Conservation (phyloP, 2,329 filamentous ascomycete genomes). For the Aspergillus cejpii region DNA sequence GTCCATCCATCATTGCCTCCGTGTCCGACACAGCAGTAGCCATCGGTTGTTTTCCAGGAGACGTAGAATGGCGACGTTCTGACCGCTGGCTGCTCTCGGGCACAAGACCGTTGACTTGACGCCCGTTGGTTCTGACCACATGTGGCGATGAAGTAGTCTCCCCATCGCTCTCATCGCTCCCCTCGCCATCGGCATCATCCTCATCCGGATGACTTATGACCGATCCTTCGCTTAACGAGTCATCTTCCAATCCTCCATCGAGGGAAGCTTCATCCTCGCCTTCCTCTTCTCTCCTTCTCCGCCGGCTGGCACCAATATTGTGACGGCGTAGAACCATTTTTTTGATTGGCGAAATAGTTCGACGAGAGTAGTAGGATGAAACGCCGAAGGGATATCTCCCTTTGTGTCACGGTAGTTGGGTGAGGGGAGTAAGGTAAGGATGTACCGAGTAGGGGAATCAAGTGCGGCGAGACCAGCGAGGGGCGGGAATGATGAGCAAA, state of each 20-base stretch:
- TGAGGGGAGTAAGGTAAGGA: conserved; percentile 9
- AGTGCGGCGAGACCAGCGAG: conserved; percentile 18
- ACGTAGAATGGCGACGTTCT: conserved; percentile 32
- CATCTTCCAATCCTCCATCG: conserved; percentile 50
- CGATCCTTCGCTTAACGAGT: conserved; percentile 58
- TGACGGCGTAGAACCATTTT: conserved; percentile 42
- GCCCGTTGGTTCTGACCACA: conserved; percentile 18
- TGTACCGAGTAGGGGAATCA: conserved; percentile 15
- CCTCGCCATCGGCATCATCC: conserved; percentile 54
- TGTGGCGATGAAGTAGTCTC: conserved; percentile 35
- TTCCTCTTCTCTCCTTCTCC: conserved; percentile 43
- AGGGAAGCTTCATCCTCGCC: conserved; percentile 46
- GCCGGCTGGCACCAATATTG: conserved; percentile 42
- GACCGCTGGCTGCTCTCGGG: conserved; percentile 22
- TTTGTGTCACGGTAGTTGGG: neutral
- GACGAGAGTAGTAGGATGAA: conserved; percentile 1
- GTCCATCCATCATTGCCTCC: conserved; percentile 55
- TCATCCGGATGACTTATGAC: conserved; percentile 52
- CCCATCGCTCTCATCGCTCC: conserved; percentile 53
- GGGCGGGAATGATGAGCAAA: conserved; percentile 6
- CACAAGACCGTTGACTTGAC: conserved; percentile 26
- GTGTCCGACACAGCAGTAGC: conserved; percentile 48
- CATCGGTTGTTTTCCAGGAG: conserved; percentile 28
- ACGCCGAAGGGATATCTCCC: neutral
- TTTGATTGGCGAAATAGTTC: conserved; percentile 2